A percentile compares a stretch with the other conserved stretches of the same genome.
Evolutionary conservation across 768 basidiomycete genomes (phyloP).

Genomic region (Suillus sp.): DNA sequence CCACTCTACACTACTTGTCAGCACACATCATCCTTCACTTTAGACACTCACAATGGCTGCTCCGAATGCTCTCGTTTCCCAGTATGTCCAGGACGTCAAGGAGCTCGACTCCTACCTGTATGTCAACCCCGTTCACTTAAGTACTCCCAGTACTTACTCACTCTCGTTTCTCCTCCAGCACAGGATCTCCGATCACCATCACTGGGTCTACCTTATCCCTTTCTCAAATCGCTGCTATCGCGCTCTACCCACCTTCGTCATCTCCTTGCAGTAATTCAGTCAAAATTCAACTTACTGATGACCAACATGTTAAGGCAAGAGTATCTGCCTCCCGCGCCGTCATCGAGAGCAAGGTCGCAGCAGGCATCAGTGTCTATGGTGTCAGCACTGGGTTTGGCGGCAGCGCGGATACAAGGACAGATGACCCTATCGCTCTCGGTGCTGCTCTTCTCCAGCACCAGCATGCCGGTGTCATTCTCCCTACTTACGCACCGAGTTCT

Average conservation of each 20-base stretch:
- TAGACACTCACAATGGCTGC: conserved; percentile 17
- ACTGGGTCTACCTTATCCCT: conserved; percentile 75
- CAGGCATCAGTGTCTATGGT: conserved; percentile 76
- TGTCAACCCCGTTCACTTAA: conserved; percentile 17
- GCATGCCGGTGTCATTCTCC: conserved; percentile 66
- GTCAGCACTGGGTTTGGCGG: conserved; percentile 87
- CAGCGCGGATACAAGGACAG: conserved; percentile 84
- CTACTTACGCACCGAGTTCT: conserved; percentile 44
- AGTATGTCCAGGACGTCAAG: conserved; percentile 58
- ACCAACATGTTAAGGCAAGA: conserved; percentile 42
- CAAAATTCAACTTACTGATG: conserved; percentile 24
- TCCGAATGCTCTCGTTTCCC: conserved; percentile 41
- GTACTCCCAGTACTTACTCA: neutral
- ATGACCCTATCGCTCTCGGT: conserved; percentile 70
- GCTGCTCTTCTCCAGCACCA: conserved; percentile 86
- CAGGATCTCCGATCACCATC: conserved; percentile 62
- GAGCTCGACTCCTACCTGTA: conserved; percentile 71
- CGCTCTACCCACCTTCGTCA: conserved; percentile 57
- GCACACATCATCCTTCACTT: neutral
- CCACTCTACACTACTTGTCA: neutral
- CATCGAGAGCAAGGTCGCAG: conserved; percentile 66
- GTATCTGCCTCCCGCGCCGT: conserved; percentile 65
- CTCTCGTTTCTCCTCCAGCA: conserved; percentile 39
- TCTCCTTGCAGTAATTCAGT: conserved; percentile 27
- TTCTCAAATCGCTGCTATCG: conserved; percentile 74